Evolutionary conservation across 2,329 filamentous ascomycete species (phyloP), one percentile per base, ranked within the genome.

Genomic region (Colletotrichum sojae): DNA sequence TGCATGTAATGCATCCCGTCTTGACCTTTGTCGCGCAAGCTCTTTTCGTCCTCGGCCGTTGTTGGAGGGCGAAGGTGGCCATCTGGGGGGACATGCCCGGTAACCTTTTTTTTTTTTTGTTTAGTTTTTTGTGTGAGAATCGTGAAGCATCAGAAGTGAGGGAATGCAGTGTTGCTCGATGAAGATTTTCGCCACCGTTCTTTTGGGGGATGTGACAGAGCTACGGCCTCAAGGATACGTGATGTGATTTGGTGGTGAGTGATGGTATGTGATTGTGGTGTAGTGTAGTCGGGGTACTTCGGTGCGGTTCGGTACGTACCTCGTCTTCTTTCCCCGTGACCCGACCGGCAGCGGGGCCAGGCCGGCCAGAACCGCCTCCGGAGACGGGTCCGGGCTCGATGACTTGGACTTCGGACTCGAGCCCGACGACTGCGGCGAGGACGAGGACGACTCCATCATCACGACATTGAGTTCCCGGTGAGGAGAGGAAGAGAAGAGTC

Each of bases 1-100:
- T 72, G 70, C 70, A 72, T 18, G 70, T 72, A 13, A 72, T 70
- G 27, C 70, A 72, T 12, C 70, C 70, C 5, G 70, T 70, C 16
- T 46, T 61, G 36, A 59, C 67, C 22, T 71, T 71, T 48, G 55
- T 22, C 4, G 67, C 36, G 63, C 49, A 31, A 10, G 15, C 36
- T 27, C 66, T 46, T 20, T 68, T 68, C 0, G 12, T 51, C 8
- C 31, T 45, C 4, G 53, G 54, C 10, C 54, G 61, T 13, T 49
- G 31, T 1, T 56, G 52, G 1, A 65, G 18, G 15, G 61, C 25
- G 49, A 68, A 68, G 2, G 66, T 68, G 2, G 22, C 48, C 54
- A 68, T 68, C 15, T 51, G 66, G 15, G 54, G 40, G 18, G 61
- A 65, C 54, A 68, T 68, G 3, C 40, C 40, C 4, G 61, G 61